These are phyloP conservation scores for Allium fistulosum DNA, from an alignment of 106 monocot genomes.

Conservation along the genomic window DNA sequence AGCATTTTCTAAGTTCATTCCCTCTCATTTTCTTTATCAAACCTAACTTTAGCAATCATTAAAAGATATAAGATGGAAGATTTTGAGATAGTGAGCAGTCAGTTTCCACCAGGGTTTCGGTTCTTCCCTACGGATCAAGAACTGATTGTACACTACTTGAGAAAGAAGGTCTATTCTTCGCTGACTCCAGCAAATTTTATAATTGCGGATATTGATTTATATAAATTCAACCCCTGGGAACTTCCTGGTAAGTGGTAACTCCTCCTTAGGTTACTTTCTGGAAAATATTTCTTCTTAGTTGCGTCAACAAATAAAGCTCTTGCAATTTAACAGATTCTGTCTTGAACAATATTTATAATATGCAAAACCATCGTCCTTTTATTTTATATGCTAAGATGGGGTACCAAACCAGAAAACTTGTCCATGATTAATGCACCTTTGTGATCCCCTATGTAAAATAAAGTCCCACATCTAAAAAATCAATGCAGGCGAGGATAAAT, in stretches of 20 bases:
- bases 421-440: too few species aligned
- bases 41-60: neutral
- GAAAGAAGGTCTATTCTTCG: constrained; percentile 17
- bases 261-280: too few species aligned
- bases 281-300: neutral
- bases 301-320: too few species aligned
- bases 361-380: too few species aligned
- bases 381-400: too few species aligned
- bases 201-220: constrained; percentile 30
- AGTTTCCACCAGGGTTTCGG: constrained; percentile 33
- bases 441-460: too few species aligned
- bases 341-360: too few species aligned
- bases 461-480: too few species aligned
- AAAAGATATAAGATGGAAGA: neutral
- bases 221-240: constrained; percentile 50
- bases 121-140: constrained; percentile 45
- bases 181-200: constrained; percentile 13
- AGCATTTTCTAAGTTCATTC: neutral
- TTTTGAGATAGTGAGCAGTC: neutral
- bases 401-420: too few species aligned
- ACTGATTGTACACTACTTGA: constrained; percentile 30
- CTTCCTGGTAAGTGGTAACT: constrained; percentile 27
- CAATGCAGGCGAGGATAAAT: too few species aligned
- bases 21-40: neutral
- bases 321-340: too few species aligned